Evolutionary conservation across 2,329 filamentous ascomycete genomes (phyloP), one percentile per base, ranked within the genome.

Genomic region (Biscogniauxia sp.): DNA sequence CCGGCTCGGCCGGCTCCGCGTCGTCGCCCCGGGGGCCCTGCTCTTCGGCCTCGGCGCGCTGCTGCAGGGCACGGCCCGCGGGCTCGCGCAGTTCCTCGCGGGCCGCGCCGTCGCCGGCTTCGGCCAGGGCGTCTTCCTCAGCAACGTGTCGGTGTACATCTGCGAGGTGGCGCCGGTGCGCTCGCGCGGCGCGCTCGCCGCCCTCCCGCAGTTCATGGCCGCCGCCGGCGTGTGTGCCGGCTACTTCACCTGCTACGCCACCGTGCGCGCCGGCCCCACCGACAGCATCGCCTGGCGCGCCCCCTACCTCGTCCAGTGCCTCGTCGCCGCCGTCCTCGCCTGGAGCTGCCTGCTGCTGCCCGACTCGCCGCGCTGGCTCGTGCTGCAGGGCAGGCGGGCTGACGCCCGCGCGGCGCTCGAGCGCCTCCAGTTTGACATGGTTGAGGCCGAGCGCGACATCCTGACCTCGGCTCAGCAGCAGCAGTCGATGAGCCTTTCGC

Each of bases 201-300:
- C 81, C 0, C 70, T 82, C 3, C 82, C 84, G 0, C 84, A 88
- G 63, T 75, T 87, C 54, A 68, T 84, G 52, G 78, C 78, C 2
- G 80, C 79, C 0, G 54, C 80, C 1, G 85, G 82, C 0, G 70
- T 88, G 2, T 80, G 80, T 9, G 53, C 77, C 0, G 86, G 86
- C 0, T 88, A 85, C 64, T 88, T 89, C 65, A 80, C 78, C 9
- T 87, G 84, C 70, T 88, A 88, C 64, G 84, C 82, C 7, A 82
- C 79, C 20, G 75, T 80, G 0, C 67, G 72, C 1, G 75, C 86
- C 7, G 45, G 72, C 1, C 80, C 77, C 2, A 80, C n/a, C n/a
- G n/a, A n/a, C n/a, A n/a, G 79, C 2, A 69, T 83, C 19, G 79
- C 84, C 1, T 88, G 85, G 85, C 76, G 84, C 2, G 70, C 83